Conservation (phyloP, 331 rosid species). For the Erythrophleum ivorense region DNA sequence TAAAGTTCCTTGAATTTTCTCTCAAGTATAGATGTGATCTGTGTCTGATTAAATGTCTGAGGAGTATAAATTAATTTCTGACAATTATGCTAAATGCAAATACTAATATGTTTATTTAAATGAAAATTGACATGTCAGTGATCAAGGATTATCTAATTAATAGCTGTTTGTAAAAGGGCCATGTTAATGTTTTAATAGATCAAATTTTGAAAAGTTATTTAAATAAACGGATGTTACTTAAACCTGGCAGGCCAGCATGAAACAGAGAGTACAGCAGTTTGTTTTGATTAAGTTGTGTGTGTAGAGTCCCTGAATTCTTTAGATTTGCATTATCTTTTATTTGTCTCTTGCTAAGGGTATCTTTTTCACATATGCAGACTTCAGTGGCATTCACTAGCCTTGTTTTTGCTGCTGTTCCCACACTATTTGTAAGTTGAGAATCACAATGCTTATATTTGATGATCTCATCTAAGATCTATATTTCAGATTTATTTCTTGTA, state of each 20-base stretch:
- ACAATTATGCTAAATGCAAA: neutral
- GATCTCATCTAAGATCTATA: neutral
- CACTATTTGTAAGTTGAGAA: slow-evolving; percentile 69
- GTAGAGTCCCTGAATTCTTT: neutral
- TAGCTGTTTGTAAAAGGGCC: neutral
- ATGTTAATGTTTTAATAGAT: neutral
- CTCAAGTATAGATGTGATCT: neutral
- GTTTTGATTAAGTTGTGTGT: neutral
- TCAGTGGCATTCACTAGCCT: slow-evolving; percentile 62
- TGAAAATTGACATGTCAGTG: neutral
- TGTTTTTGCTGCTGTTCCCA: slow-evolving; percentile 67
- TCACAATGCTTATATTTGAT: slow-evolving; percentile 29
- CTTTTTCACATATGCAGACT: slow-evolving; percentile 48
- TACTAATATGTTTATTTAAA: neutral
- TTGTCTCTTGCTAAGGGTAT: slow-evolving; percentile 9
- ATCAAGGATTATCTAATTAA: neutral
- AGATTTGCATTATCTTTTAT: neutral
- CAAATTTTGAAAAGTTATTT: neutral
- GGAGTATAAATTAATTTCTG: neutral
- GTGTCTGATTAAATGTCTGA: neutral
- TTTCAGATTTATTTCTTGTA: slow-evolving; percentile 5
- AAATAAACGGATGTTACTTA: neutral
- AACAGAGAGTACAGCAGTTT: neutral
- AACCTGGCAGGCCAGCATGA: neutral
- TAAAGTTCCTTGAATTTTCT: neutral